Evolutionary conservation across 2,329 filamentous ascomycete genomes (phyloP).

Genomic region (Arthrobotrys iridis): DNA sequence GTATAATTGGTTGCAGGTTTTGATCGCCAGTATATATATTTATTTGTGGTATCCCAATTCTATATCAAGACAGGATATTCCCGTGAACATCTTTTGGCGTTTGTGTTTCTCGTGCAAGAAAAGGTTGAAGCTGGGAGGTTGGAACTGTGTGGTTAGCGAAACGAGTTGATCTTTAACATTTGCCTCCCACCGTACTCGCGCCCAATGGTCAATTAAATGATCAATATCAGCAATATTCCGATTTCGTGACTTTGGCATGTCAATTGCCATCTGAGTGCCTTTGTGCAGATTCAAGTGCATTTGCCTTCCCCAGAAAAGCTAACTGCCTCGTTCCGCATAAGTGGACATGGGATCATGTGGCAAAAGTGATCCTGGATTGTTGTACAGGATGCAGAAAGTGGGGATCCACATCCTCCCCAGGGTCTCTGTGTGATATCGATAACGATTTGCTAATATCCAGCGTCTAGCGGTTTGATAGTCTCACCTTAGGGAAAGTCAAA

Average conservation of each 20-base stretch:
- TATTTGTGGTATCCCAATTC: neutral
- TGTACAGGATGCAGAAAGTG: neutral
- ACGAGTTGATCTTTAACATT: neutral
- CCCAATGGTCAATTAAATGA: too few relatives aligned
- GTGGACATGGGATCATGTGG: slow-evolving; percentile 38
- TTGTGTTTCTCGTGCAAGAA: neutral
- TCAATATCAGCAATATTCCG: neutral
- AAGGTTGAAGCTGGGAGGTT: neutral
- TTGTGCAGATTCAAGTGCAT: slow-evolving; percentile 12
- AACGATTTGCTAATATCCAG: slow-evolving; percentile 7
- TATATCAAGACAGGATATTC: neutral
- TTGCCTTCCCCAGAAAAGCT: slow-evolving; percentile 13
- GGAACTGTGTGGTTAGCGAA: neutral
- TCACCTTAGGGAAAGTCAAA: slow-evolving; percentile 21
- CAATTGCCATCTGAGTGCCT: slow-evolving; percentile 31
- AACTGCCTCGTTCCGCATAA: neutral
- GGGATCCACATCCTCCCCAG: slow-evolving; percentile 8
- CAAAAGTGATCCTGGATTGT: slow-evolving; percentile 17
- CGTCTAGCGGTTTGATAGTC: neutral
- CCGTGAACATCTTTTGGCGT: neutral
- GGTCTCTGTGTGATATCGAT: slow-evolving; percentile 39
- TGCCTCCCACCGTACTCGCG: neutral
- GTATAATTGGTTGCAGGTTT: neutral
- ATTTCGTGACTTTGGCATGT: slow-evolving; percentile 21
- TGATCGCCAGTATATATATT: neutral